Base-by-base conservation (phyloP, 495 filamentous ascomycete species). In the Hypomontagnella submonticulosa region DNA sequence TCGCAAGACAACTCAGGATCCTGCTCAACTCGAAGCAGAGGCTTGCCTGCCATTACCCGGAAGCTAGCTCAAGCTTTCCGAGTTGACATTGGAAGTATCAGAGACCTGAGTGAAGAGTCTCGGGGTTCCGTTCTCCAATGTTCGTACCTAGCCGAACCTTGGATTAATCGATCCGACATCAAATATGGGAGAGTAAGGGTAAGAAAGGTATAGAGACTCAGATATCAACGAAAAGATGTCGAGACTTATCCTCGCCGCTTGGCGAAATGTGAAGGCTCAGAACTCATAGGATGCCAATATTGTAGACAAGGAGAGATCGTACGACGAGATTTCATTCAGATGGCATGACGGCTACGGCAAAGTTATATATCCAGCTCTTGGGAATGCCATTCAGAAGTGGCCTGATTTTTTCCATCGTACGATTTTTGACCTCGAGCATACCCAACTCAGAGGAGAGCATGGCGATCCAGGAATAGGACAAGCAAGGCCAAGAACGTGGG, bases 351-450 rank as follows among this genome's bases (percentile, higher is more conserved):
- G 67, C 52, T 47, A 38, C 43, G 23, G 30, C 47, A 20, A 43
- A 61, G 42, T 63, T 70, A 70, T 70, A 70, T 66, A 70, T 62
- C 48, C 62, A 66, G 52, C 50, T 55, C 62, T 51, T 53, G 16
- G 46, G 57, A 66, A 61, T 48, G 19, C 47, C 34, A 55, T 62
- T 16, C 27, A 30, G 34, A 64, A 66, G 57, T 70, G 67, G 67
- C 46, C 67, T 70, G 67, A 70, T 36, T 66, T 58, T 62, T 58
- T 15, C n/a, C 60, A 66, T 70, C 67, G 48, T 70, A 66, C 61
- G 67, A 66, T 51, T 57, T 30, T 57, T 54, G 41, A 30, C 41
- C 52, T 57, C 12, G 34, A 46, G 30, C 15, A 20, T 61, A 65
- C 52, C 52, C 47, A 54, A 55, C 15, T 27, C 34, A 38, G 67